A percentile compares a stretch with the other conserved stretches of the same genome.
Conservation (phyloP, 805 yeast species). For the Saccharomycopsis sp. region DNA sequence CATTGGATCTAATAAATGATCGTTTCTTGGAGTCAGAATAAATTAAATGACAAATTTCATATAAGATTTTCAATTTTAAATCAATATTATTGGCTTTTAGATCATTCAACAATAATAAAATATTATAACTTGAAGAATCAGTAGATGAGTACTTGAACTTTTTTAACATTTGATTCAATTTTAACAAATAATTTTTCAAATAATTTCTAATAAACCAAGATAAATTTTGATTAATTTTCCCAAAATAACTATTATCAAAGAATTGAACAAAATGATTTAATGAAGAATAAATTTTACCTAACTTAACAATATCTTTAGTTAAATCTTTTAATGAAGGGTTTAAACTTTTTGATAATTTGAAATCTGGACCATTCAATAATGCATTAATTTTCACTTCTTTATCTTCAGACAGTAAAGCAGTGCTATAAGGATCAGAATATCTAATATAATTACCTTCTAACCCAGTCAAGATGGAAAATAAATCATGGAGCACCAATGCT, state of each 20-base stretch:
- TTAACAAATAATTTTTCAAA: conserved; percentile 28
- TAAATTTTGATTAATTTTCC: conserved; percentile 64
- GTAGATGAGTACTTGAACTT: conserved; percentile 7
- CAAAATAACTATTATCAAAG: conserved; percentile 47
- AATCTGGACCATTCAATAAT: conserved; percentile 62
- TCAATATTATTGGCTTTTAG: conserved; percentile 19
- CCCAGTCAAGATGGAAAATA: conserved; percentile 58
- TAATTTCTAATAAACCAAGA: conserved; percentile 47
- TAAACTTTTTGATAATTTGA: conserved; percentile 56
- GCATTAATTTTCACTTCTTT: conserved; percentile 15
- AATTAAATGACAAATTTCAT: conserved; percentile 45
- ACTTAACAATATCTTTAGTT: conserved; percentile 45
- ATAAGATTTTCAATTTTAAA: conserved; percentile 41
- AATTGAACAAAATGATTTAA: conserved; percentile 49
- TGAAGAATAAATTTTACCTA: conserved; percentile 55
- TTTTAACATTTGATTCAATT: conserved; percentile 19
- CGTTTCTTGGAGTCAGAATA: conserved; percentile 35
- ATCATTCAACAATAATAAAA: conserved; percentile 12
- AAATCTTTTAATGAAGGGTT: conserved; percentile 67
- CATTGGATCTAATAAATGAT: conserved; percentile 24
- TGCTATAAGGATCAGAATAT: conserved; percentile 52
- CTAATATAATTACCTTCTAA: conserved; percentile 71
- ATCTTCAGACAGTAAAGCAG: conserved; percentile 18
- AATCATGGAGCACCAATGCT: conserved; percentile 58
- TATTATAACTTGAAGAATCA: conserved; percentile 1